phyloP scores from a whole-genome alignment of 768 basidiomycete species.

The Boletus sp. region DNA sequence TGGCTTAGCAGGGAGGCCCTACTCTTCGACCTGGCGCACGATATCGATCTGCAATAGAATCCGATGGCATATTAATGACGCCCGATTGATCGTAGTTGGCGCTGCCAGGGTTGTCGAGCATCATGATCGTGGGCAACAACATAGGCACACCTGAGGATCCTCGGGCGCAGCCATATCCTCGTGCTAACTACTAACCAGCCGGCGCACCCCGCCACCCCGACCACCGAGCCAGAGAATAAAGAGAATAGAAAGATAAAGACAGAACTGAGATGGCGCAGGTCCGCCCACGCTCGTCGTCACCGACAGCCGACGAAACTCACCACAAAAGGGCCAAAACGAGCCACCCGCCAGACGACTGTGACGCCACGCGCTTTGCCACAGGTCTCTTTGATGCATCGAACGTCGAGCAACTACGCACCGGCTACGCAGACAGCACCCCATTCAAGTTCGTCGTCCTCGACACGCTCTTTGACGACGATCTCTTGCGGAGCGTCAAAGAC shows the following conservation, averaged over 20 bases:
- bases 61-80: not conserved
- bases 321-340: conserved; percentile 39
- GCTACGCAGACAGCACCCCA: conserved; percentile 61
- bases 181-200: not conserved
- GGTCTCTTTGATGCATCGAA: conserved; percentile 57
- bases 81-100: too few species aligned
- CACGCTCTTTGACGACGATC: conserved; percentile 78
- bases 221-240: not conserved
- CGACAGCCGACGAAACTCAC: conserved; percentile 25
- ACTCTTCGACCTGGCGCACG: not conserved
- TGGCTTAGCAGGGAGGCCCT: not conserved
- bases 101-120: not conserved
- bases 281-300: conserved; percentile 47
- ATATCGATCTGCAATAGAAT: not conserved
- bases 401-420: conserved; percentile 51
- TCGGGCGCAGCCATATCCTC: too few species aligned
- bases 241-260: not conserved
- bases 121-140: not conserved
- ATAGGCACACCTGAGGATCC: not conserved
- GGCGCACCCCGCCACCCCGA: not conserved
- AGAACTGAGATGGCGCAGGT: conserved; percentile 43
- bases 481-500: conserved; percentile 78
- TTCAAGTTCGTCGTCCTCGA: conserved; percentile 84
- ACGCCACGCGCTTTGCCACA: conserved; percentile 26
- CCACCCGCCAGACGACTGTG: conserved; percentile 27